Percentiles rank a stretch among this genome's conserved stretches.
Evolutionary conservation across 768 basidiomycete species (phyloP).

Genomic region (Trametopsis cervina): DNA sequence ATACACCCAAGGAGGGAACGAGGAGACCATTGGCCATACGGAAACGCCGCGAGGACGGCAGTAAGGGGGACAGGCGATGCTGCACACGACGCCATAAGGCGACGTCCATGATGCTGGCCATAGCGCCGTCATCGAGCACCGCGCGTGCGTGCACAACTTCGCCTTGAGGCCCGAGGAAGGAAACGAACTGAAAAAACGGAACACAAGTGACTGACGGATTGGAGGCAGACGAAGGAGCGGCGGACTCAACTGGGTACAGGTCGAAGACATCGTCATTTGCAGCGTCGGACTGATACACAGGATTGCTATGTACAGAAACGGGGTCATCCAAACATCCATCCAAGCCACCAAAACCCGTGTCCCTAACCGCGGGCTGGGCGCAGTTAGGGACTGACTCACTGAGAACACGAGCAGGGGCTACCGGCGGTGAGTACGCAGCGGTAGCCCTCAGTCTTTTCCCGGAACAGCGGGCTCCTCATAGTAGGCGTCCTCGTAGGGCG

Average conservation of each 20-base stretch:
- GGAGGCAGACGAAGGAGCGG: not conserved
- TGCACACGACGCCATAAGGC: slow-evolving; percentile 2
- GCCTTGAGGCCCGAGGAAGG: slow-evolving; percentile 8
- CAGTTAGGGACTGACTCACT: not conserved
- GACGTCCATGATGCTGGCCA: slow-evolving; percentile 24
- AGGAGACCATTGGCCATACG: slow-evolving; percentile 27
- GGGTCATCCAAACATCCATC: too few species aligned
- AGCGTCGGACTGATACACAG: too few species aligned
- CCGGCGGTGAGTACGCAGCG: not conserved
- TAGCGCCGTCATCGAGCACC: slow-evolving; percentile 26
- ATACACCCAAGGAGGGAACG: slow-evolving; percentile 4
- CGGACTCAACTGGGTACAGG: too few species aligned
- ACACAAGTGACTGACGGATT: too few species aligned
- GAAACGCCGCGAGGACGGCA: slow-evolving; percentile 16
- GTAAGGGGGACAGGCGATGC: slow-evolving; percentile 7
- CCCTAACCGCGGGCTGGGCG: too few species aligned
- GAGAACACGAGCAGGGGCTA: not conserved
- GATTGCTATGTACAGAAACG: too few species aligned
- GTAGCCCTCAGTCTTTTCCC: slow-evolving; percentile 4
- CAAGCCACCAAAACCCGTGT: too few species aligned
- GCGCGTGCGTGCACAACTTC: not conserved
- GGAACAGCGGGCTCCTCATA: too few species aligned
- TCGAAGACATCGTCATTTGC: too few species aligned
- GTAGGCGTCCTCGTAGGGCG: too few species aligned
- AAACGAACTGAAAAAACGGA: not conserved